Evolutionary conservation across 495 filamentous ascomycete species (phyloP).

Genomic region (Barbatosphaeria neglecta): DNA sequence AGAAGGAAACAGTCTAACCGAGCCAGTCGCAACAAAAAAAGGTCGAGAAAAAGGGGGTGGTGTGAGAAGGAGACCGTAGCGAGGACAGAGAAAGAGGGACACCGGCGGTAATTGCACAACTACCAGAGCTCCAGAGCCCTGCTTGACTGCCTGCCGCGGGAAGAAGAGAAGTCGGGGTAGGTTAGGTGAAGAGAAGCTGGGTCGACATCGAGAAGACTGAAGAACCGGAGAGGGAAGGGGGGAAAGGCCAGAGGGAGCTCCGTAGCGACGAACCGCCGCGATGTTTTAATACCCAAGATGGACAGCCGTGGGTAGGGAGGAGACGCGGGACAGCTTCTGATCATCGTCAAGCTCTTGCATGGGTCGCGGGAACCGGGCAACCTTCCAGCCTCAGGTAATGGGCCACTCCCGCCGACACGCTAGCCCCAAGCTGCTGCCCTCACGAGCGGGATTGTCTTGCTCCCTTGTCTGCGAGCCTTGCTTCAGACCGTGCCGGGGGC

Average conservation of each 20-base stretch:
- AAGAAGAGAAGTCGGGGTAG: constrained; percentile 8
- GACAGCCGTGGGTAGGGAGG: no score
- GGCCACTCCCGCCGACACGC: no score
- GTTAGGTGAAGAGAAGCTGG: constrained; percentile 9
- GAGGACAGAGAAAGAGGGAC: constrained; percentile 5
- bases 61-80: background rate
- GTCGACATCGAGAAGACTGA: constrained; percentile 33
- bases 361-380: background rate
- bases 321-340: constrained; percentile 3
- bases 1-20: background rate
- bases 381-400: background rate
- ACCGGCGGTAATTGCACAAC: constrained; percentile 22
- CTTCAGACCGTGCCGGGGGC: background rate
- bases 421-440: background rate
- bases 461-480: background rate
- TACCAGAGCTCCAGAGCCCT: constrained; percentile 47
- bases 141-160: constrained; percentile 20
- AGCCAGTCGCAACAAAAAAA: background rate
- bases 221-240: constrained; percentile 17
- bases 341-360: constrained; percentile 1
- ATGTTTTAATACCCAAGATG: constrained; percentile 15
- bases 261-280: constrained; percentile 1
- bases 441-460: background rate
- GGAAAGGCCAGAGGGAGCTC: background rate
- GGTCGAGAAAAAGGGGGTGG: constrained; percentile 2